phyloP scores from a whole-genome alignment of 345 rosid species.

The Cardamine chenopodiifolia region DNA sequence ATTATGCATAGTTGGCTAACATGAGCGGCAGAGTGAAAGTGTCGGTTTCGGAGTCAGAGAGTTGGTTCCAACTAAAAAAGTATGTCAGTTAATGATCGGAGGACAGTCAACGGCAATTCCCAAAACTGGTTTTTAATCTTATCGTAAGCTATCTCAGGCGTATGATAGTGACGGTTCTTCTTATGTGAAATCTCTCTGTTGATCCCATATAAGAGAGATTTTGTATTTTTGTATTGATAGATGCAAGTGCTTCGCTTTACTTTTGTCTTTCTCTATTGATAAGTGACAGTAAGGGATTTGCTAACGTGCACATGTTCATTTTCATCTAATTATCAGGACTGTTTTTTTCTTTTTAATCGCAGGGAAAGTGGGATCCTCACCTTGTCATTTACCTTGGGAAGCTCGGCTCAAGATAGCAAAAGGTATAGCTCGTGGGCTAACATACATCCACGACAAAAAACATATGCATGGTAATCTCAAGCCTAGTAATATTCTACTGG shows the following conservation, averaged over 20 bases:
- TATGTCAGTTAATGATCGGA: constrained; percentile 58
- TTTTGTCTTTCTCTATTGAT: constrained; percentile 29
- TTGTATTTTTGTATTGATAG: constrained; percentile 35
- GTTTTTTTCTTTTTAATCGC: constrained; percentile 2
- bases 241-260: constrained; percentile 15
- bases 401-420: constrained; percentile 76
- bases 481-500: constrained; percentile 84
- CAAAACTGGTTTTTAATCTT: constrained; percentile 8
- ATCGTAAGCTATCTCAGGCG: constrained; percentile 47
- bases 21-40: constrained; percentile 29
- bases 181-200: constrained; percentile 24
- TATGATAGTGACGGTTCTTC: constrained; percentile 41
- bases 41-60: constrained; percentile 63
- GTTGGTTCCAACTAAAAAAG: constrained; percentile 45
- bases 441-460: constrained; percentile 82
- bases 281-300: constrained; percentile 25
- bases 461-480: constrained; percentile 87
- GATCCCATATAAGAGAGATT: constrained; percentile 21
- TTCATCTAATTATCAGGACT: background rate
- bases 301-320: constrained; percentile 20
- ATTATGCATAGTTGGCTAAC: constrained; percentile 5
- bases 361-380: constrained; percentile 91
- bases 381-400: constrained; percentile 86
- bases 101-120: constrained; percentile 54
- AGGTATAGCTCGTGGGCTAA: constrained; percentile 83